phyloP scores from a whole-genome alignment of 495 filamentous ascomycete species.

The Venustampulla echinocandica region DNA sequence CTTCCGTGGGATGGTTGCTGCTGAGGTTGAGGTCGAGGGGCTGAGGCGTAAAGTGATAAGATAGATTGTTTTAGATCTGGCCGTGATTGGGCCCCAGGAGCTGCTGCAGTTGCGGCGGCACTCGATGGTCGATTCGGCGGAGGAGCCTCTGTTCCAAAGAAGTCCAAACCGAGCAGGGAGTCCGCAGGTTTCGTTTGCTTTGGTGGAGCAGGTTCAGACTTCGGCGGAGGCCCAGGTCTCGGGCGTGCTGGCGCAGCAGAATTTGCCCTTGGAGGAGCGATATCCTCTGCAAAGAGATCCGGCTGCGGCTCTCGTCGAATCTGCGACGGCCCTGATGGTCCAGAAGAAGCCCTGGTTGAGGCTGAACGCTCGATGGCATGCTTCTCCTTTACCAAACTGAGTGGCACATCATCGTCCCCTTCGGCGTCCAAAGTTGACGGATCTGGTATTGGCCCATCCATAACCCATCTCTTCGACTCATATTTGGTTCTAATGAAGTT shows the following conservation, averaged over 20 bases:
- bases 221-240: conserved; percentile 48
- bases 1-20: conserved; percentile 50
- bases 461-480: conserved; percentile 94
- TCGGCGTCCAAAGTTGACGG: conserved; percentile 76
- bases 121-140: conserved; percentile 64
- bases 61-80: conserved; percentile 97
- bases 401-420: conserved; percentile 71
- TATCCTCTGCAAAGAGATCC: conserved; percentile 42
- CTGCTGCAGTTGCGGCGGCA: conserved; percentile 55
- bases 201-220: conserved; percentile 53
- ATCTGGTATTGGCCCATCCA: conserved; percentile 92
- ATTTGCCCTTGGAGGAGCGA: conserved; percentile 34
- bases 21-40: conserved; percentile 57
- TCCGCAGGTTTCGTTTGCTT: conserved; percentile 67
- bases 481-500: conserved; percentile 99
- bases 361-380: conserved; percentile 37
- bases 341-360: conserved; percentile 10
- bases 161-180: conserved; percentile 87
- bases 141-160: conserved; percentile 65
- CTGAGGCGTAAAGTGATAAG: conserved; percentile 85
- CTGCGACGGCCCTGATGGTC: conserved; percentile 19
- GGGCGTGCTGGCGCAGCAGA: conserved; percentile 55
- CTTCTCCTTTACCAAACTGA: conserved; percentile 51
- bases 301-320: conserved; percentile 38
- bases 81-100: conserved; percentile 58